These are phyloP conservation scores for Aspergillus felis DNA, from an alignment of 2,329 filamentous ascomycete genomes.

Conservation along the genomic window DNA sequence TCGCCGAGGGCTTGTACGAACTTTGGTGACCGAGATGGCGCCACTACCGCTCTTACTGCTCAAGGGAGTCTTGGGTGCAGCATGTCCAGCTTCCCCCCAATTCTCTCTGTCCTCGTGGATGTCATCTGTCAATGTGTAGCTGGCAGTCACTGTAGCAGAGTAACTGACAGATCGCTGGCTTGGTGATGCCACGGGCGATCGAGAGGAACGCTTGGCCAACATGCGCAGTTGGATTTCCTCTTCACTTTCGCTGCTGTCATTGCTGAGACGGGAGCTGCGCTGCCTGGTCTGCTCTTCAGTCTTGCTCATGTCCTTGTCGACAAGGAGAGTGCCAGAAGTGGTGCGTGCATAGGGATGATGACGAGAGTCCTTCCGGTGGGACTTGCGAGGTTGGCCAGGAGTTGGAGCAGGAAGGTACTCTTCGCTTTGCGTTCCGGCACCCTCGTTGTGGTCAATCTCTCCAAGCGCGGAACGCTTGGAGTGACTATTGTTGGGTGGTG, in stretches of 20 bases:
- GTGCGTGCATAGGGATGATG: constrained; percentile 69
- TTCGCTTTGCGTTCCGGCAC: constrained; percentile 50
- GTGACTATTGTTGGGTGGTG: constrained; percentile 74
- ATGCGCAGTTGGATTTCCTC: constrained; percentile 78
- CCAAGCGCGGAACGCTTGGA: constrained; percentile 82
- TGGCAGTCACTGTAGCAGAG: constrained; percentile 68
- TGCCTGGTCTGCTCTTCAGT: constrained; percentile 44
- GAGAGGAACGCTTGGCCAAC: constrained; percentile 61
- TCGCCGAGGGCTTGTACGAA: constrained; percentile 53
- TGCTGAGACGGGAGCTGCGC: constrained; percentile 54
- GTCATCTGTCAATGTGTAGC: constrained; percentile 61
- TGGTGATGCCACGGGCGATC: constrained; percentile 63
- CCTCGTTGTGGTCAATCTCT: constrained; percentile 81
- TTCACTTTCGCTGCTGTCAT: constrained; percentile 64
- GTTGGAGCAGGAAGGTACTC: constrained; percentile 94
- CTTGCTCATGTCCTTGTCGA: constrained; percentile 30
- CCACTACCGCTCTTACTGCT: constrained; percentile 51
- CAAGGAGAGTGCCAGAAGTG: constrained; percentile 42
- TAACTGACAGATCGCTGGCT: constrained; percentile 68
- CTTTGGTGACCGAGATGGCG: constrained; percentile 57
- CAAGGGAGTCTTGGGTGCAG: constrained; percentile 51
- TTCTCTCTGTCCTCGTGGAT: constrained; percentile 65
- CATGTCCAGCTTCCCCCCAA: constrained; percentile 42
- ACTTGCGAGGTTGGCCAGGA: constrained; percentile 91
- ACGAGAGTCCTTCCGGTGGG: constrained; percentile 68